Evolutionary conservation across 2,329 filamentous ascomycete species (phyloP).

Genomic region (Saccharata proteae): DNA sequence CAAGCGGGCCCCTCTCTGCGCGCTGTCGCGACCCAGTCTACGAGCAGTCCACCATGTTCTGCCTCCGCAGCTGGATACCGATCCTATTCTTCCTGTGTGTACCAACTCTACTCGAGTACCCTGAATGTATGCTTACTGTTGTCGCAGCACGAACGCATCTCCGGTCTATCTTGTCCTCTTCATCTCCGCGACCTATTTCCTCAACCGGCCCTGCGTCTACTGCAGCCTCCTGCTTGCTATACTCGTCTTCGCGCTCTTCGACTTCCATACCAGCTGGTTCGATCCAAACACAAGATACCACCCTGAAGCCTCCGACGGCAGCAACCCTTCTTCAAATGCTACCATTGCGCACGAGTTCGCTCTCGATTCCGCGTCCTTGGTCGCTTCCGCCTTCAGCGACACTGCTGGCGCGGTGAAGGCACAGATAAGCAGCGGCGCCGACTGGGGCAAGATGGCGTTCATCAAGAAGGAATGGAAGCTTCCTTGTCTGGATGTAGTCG

Average conservation of each 20-base stretch:
- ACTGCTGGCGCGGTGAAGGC: conserved; percentile 46
- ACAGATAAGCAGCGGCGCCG: neutral
- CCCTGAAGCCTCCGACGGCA: conserved; percentile 3
- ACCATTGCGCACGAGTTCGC: conserved; percentile 18
- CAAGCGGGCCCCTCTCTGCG: neutral
- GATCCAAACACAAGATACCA: conserved; percentile 37
- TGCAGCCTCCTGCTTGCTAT: conserved; percentile 92
- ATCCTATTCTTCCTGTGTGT: conserved; percentile 41
- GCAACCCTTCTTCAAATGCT: conserved; percentile 6
- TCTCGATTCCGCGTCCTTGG: conserved; percentile 14
- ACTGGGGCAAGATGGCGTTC: conserved; percentile 49
- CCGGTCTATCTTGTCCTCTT: conserved; percentile 40
- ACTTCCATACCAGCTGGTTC: conserved; percentile 88
- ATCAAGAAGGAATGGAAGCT: conserved; percentile 81
- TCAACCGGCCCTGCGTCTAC: conserved; percentile 95
- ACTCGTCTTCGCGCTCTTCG: conserved; percentile 92
- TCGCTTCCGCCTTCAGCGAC: conserved; percentile 45
- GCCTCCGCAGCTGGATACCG: conserved; percentile 47
- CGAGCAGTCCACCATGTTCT: conserved; percentile 43
- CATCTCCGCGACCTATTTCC: conserved; percentile 82
- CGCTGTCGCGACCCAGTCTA: conserved; percentile 2
- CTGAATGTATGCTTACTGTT: conserved; percentile 6
- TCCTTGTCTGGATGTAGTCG: conserved; percentile 79
- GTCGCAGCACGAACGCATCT: conserved; percentile 32
- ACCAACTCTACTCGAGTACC: neutral